Evolutionary conservation across 768 basidiomycete species (phyloP), one percentile per base, ranked within the genome.

Genomic region (Goffeauzyma gilvescens): DNA sequence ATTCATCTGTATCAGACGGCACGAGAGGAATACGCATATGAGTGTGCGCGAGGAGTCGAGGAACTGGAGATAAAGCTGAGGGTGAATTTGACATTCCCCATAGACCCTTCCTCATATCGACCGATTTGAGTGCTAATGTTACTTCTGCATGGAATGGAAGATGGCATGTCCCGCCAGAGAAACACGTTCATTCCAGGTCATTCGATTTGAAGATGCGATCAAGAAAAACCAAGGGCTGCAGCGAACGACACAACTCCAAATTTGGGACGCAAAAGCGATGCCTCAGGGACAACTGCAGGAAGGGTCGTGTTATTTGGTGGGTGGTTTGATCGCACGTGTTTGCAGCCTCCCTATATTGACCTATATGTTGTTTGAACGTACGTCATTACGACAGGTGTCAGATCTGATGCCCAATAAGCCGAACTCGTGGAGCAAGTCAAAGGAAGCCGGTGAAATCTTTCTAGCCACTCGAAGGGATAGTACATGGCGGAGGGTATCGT

Each of bases 11-110:
- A 25, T 7, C 32, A 44, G 37, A 42, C 23, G 4, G 45, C 45
- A 5, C 40, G 41, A 25, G 42, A 44, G 5, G 50, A 50, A 25
- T 58, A 70, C 14, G 64, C 68, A 25, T 66, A 64, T 37, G 75
- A 75, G 22, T 67, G 67, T 12, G 72, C 75, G 40, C 64, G 60
- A 10, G 64, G 70, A 14, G 65, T 63, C 12, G 72, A 71, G 8
- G 76, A 80, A 38, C 73, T 87, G 25, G 78, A 79, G 47, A 67
- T 69, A 38, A 81, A 87, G 50, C 67, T 93, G 6, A 67, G 74
- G 59, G 86, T 85, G 26, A n/a, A 36, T 38, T 14, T 6, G n/a
- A n/a, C n/a, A n/a, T n/a, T n/a, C n/a, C n/a, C n/a, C n/a, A n/a
- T n/a, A n/a, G n/a, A n/a, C n/a, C n/a, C n/a, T n/a, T n/a, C n/a